These are phyloP conservation scores for Protomyces lactucae-debilis DNA, from an alignment of 1,139 yeast genomes.

Conservation along the genomic window DNA sequence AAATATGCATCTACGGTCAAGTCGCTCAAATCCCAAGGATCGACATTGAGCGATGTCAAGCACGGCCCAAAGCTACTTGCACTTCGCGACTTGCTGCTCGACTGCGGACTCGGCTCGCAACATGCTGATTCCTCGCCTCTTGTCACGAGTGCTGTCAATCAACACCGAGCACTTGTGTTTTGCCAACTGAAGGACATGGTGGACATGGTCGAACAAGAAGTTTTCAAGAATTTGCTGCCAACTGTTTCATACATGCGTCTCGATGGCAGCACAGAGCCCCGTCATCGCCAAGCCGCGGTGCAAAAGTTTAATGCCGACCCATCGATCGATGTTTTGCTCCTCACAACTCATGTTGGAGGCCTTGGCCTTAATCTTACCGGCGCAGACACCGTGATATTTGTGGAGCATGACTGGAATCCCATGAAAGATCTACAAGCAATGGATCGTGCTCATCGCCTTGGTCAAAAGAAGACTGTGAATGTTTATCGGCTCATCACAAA, in stretches of 20 bases:
- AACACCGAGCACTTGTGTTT: slow-evolving; percentile 90
- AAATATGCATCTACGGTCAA: slow-evolving; percentile 61
- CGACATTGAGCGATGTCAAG: slow-evolving; percentile 62
- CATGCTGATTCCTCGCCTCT: slow-evolving; percentile 42
- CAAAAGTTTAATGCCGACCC: slow-evolving; percentile 93
- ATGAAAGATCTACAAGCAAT: slow-evolving; percentile 99
- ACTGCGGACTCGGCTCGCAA: slow-evolving; percentile 86
- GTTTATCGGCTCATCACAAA: slow-evolving; percentile 90
- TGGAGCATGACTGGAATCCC: slow-evolving; percentile 99
- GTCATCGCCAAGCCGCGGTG: slow-evolving; percentile 87
- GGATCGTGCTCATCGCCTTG: slow-evolving; percentile 98
- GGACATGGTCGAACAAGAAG: slow-evolving; percentile 88
- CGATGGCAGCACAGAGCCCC: slow-evolving; percentile 92
- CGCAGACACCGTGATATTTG: slow-evolving; percentile 96
- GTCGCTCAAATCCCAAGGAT: slow-evolving; percentile 55
- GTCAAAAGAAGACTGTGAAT: slow-evolving; percentile 94
- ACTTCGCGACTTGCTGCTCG: slow-evolving; percentile 69
- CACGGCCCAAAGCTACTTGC: slow-evolving; percentile 91
- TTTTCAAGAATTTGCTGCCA: slow-evolving; percentile 78
- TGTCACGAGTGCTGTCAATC: slow-evolving; percentile 75
- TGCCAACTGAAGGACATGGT: slow-evolving; percentile 98
- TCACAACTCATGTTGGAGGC: slow-evolving; percentile 98
- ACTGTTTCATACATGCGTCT: slow-evolving; percentile 89
- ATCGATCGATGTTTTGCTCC: slow-evolving; percentile 81
- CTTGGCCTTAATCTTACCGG: slow-evolving; percentile 95